Percentiles rank a stretch among this genome's conserved stretches.
Conservation (phyloP, 1,284 basidiomycete genomes). For the Anthracocystis panici-leucophaei region DNA sequence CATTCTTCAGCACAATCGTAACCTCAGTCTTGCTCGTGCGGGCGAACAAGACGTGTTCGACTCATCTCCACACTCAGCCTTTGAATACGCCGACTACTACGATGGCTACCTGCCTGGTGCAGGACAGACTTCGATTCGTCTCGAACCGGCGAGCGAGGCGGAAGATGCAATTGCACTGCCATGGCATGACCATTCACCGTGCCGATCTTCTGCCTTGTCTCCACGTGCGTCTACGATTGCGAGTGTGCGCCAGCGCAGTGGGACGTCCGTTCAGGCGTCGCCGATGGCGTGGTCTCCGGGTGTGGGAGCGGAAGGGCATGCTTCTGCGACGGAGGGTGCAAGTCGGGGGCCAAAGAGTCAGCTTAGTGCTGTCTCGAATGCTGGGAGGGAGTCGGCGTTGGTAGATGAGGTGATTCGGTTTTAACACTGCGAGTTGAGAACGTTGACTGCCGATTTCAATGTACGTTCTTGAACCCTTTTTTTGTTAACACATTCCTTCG, state of each 20-base stretch:
- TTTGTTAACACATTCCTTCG: background rate
- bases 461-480: too few species aligned
- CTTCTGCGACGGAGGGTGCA: background rate
- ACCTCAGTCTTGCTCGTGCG: background rate
- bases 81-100: conserved; percentile 39
- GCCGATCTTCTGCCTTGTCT: conserved; percentile 30
- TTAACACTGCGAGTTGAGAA: background rate
- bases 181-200: conserved; percentile 25
- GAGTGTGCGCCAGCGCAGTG: conserved; percentile 31
- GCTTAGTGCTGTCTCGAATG: background rate
- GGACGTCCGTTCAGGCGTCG: conserved; percentile 9
- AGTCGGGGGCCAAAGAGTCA: background rate
- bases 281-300: conserved; percentile 6
- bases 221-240: conserved; percentile 12
- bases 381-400: conserved; percentile 4
- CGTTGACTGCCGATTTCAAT: background rate
- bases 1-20: background rate
- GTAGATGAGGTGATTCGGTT: conserved; percentile 36
- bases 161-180: conserved; percentile 3
- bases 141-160: background rate
- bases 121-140: background rate
- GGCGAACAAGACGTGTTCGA: background rate
- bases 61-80: conserved; percentile 30
- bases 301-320: background rate
- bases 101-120: conserved; percentile 9